Conservation (phyloP, 176 grass and related monocot species). For the Secale cereale region DNA sequence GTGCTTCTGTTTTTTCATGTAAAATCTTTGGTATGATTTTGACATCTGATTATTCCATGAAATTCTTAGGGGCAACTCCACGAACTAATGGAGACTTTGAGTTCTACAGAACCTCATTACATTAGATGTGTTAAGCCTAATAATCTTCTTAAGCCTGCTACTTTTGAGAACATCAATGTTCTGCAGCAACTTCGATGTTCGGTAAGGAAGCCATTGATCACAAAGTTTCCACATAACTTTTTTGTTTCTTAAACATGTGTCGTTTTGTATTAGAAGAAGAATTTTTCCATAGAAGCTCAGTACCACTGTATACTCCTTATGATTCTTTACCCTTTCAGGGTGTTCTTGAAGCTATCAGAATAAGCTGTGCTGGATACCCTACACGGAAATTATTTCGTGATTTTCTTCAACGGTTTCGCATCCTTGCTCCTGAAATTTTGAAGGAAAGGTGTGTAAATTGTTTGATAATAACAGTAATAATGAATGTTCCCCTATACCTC, state of each 20-base stretch:
- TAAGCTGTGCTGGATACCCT: conserved; percentile 97
- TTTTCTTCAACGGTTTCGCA: conserved; percentile 70
- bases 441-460: conserved; percentile 51
- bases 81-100: conserved; percentile 86
- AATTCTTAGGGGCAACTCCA: conserved; percentile 79
- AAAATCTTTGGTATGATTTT: conserved; percentile 8
- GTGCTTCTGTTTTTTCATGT: conserved; percentile 13
- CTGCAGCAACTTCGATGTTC: conserved; percentile 90
- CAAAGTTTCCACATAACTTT: background rate
- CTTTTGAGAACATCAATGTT: conserved; percentile 78
- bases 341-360: conserved; percentile 98
- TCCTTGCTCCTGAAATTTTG: conserved; percentile 78
- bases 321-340: conserved; percentile 48
- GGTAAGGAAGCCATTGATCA: conserved; percentile 44
- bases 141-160: conserved; percentile 82
- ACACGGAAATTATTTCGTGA: conserved; percentile 87
- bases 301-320: conserved; percentile 13
- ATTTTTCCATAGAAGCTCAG: background rate
- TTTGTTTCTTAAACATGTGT: background rate
- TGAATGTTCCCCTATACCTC: background rate
- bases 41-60: conserved; percentile 23
- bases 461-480: conserved; percentile 11
- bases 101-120: conserved; percentile 84
- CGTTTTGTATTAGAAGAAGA: background rate
- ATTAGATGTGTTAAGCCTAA: conserved; percentile 97